A percentile compares a stretch with the other conserved stretches of the same genome.
phyloP scores from a whole-genome alignment of 148 eudicot genomes.

The Simmondsia chinensis region DNA sequence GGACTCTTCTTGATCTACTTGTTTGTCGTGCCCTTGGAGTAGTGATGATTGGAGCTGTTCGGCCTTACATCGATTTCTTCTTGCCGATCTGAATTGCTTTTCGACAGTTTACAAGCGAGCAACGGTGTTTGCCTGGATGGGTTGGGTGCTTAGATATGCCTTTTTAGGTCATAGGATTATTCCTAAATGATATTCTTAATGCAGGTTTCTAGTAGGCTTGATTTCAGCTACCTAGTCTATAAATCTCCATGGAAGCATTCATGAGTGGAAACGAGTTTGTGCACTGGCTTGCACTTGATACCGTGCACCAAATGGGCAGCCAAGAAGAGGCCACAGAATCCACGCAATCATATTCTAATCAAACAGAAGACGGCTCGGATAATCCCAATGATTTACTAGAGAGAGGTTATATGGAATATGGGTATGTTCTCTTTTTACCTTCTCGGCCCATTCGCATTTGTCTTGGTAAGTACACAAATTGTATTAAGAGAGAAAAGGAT shows the following conservation, averaged over 20 bases:
- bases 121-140: constrained; percentile 44
- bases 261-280: constrained; percentile 5
- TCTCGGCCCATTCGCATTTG: neutral
- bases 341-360: constrained; percentile 5
- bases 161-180: constrained; percentile 28
- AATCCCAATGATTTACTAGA: constrained; percentile 25
- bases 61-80: constrained; percentile 47
- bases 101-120: constrained; percentile 46
- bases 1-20: constrained; percentile 32
- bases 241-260: constrained; percentile 17
- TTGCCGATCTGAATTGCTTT: constrained; percentile 61
- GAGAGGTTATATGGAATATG: constrained; percentile 56
- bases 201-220: constrained; percentile 64
- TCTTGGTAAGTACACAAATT: too few species aligned
- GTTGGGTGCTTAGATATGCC: constrained; percentile 36
- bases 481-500: too few species aligned
- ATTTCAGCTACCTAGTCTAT: constrained; percentile 25
- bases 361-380: constrained; percentile 8
- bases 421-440: constrained; percentile 32
- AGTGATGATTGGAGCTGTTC: constrained; percentile 70
- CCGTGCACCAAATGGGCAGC: neutral
- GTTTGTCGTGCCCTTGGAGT: constrained; percentile 35
- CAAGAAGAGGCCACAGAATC: constrained; percentile 8
- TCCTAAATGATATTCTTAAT: constrained; percentile 37
- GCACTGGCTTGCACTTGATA: constrained; percentile 15